Percentiles rank a stretch among this genome's conserved stretches.
These are phyloP conservation scores for Cladophialophora psammophila DNA, from an alignment of 2,329 filamentous ascomycete genomes.

Conservation along the genomic window DNA sequence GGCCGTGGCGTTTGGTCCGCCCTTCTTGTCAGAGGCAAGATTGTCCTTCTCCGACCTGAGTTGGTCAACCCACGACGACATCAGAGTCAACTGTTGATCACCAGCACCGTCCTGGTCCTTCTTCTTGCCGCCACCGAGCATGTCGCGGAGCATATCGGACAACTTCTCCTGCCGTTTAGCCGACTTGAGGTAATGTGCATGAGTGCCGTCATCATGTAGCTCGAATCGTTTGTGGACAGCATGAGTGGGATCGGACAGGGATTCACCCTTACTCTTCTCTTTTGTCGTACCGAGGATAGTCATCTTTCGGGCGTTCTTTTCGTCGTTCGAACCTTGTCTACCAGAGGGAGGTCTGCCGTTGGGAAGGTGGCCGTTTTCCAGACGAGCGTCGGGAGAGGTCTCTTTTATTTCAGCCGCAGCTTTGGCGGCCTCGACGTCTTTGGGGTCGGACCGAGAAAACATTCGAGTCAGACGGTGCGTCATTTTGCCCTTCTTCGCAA, in stretches of 20 bases:
- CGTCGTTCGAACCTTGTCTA: conserved; percentile 44
- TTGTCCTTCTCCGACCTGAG: conserved; percentile 85
- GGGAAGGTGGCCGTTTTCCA: conserved; percentile 44
- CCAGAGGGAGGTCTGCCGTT: conserved; percentile 41
- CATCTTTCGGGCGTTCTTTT: conserved; percentile 42
- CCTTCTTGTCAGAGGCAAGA: conserved; percentile 76
- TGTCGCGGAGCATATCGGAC: conserved; percentile 85
- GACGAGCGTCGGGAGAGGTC: conserved; percentile 42
- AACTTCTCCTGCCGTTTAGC: conserved; percentile 94
- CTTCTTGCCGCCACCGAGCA: conserved; percentile 82
- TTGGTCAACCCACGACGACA: conserved; percentile 95
- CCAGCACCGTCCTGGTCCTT: conserved; percentile 64
- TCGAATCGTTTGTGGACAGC: conserved; percentile 61
- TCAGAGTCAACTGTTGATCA: conserved; percentile 82
- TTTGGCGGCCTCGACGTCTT: conserved; percentile 45
- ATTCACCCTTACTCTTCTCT: conserved; percentile 45
- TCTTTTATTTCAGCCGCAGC: conserved; percentile 25
- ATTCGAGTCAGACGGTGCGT: conserved; percentile 55
- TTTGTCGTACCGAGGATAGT: conserved; percentile 40
- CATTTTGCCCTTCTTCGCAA: conserved; percentile 51
- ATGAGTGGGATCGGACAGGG: conserved; percentile 31
- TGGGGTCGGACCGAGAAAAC: conserved; percentile 53
- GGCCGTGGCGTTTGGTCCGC: conserved; percentile 74
- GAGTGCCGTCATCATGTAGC: conserved; percentile 69
- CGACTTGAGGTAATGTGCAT: conserved; percentile 88